Conservation (phyloP, 352 stramenopile species). For the Pythium phragmiticola region DNA sequence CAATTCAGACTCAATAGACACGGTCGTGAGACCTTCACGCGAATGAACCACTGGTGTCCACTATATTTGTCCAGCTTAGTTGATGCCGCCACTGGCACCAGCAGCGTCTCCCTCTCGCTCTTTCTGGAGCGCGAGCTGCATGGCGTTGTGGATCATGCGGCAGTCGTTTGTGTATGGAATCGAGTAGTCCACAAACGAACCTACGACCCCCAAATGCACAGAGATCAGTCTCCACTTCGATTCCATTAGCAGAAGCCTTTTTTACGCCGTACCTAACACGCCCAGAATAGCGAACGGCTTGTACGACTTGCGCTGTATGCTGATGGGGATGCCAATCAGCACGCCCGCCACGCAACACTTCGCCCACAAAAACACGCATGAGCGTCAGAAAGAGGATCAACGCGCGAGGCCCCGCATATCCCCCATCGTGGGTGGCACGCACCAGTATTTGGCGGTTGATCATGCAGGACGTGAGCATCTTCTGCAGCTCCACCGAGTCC, state of each 20-base stretch:
- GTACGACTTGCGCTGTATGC: slow-evolving; percentile 79
- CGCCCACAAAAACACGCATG: background rate
- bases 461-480: slow-evolving; percentile 86
- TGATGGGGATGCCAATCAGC: slow-evolving; percentile 79
- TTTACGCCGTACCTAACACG: slow-evolving; percentile 51
- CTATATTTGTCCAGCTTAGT: background rate
- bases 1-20: background rate
- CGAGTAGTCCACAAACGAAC: slow-evolving; percentile 85
- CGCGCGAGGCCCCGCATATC: background rate
- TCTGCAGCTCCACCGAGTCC: slow-evolving; percentile 67
- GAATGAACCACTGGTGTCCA: background rate
- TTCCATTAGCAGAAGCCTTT: background rate
- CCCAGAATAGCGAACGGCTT: slow-evolving; percentile 74
- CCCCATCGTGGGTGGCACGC: slow-evolving; percentile 5
- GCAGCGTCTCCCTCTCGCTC: slow-evolving; percentile 44
- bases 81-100: background rate
- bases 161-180: slow-evolving; percentile 82
- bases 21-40: no score
- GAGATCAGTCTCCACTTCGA: background rate
- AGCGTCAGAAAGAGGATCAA: background rate
- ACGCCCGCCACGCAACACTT: slow-evolving; percentile 81
- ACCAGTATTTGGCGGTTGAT: slow-evolving; percentile 83
- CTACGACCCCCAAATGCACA: slow-evolving; percentile 25
- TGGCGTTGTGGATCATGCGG: slow-evolving; percentile 73
- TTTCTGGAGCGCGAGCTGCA: slow-evolving; percentile 69